A percentile compares a stretch with the other conserved stretches of the same genome.
Conservation (phyloP, 208 protist genomes). For the Leishmania lainsoni region DNA sequence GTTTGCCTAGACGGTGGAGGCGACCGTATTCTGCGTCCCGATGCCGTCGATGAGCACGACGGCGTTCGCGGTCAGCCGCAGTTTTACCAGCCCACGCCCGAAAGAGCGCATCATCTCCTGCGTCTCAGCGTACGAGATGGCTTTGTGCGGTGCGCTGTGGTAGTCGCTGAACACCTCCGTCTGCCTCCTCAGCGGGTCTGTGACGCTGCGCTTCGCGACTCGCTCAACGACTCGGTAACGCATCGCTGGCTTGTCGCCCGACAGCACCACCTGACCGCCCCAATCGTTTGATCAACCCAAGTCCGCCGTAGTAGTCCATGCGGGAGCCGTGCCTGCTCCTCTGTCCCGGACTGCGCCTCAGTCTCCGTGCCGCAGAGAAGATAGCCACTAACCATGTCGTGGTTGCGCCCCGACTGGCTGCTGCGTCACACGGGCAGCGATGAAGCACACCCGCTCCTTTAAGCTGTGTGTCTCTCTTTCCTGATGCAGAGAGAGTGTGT, state of each 20-base stretch:
- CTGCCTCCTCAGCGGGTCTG: slow-evolving; percentile 28
- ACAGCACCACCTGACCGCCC: slow-evolving; percentile 8
- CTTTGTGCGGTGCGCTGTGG: slow-evolving; percentile 42
- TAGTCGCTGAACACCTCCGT: slow-evolving; percentile 46
- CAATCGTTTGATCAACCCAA: slow-evolving; percentile 40
- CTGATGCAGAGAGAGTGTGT: neutral
- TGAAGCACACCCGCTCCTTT: slow-evolving; percentile 57
- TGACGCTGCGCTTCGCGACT: slow-evolving; percentile 45
- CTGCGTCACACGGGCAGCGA: slow-evolving; percentile 47
- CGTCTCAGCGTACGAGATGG: slow-evolving; percentile 49
- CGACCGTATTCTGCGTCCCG: slow-evolving; percentile 71
- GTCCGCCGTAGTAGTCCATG: slow-evolving; percentile 43
- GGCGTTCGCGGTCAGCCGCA: slow-evolving; percentile 60
- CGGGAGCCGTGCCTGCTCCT: slow-evolving; percentile 35
- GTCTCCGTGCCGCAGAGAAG: slow-evolving; percentile 36
- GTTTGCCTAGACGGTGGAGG: slow-evolving; percentile 78
- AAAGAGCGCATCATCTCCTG: slow-evolving; percentile 55
- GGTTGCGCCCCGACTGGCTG: slow-evolving; percentile 28
- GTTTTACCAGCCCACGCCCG: slow-evolving; percentile 43
- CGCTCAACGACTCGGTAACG: slow-evolving; percentile 52
- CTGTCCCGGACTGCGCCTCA: slow-evolving; percentile 32
- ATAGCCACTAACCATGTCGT: slow-evolving; percentile 44
- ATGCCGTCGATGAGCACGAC: slow-evolving; percentile 69
- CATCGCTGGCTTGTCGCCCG: slow-evolving; percentile 39
- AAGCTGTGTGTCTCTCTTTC: slow-evolving; percentile 1